Percentiles rank a stretch among this genome's conserved stretches.
phyloP scores from a whole-genome alignment of 164 flowering plant genomes.

The Annona squamosa region DNA sequence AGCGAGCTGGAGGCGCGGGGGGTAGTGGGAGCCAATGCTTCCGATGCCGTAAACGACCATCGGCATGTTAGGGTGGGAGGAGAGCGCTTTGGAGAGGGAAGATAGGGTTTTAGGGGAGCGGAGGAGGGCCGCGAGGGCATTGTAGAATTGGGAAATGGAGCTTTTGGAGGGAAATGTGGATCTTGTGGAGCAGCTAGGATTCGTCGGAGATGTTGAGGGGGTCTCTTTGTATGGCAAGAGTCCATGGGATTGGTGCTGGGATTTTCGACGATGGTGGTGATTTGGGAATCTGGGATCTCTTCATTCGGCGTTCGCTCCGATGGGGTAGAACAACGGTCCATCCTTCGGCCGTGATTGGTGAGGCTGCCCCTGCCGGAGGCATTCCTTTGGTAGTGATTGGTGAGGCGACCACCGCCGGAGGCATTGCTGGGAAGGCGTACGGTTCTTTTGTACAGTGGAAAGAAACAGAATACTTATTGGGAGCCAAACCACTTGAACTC shows the following conservation, averaged over 20 bases:
- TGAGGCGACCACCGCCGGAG: too few species aligned
- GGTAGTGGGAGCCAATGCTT: conserved; percentile 64
- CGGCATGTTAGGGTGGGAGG: conserved; percentile 41
- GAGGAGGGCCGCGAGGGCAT: conserved; percentile 38
- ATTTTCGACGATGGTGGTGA: conserved; percentile 1
- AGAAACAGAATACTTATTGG: too few species aligned
- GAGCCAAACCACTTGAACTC: too few species aligned
- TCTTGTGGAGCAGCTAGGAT: conserved; percentile 44
- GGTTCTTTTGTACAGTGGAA: too few species aligned
- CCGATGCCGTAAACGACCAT: conserved; percentile 95
- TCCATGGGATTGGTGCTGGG: conserved; percentile 32
- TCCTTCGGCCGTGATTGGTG: conserved; percentile 8
- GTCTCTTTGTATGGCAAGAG: conserved; percentile 44
- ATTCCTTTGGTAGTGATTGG: too few species aligned
- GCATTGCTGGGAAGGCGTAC: too few species aligned
- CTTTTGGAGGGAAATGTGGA: conserved; percentile 38
- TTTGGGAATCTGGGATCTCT: conserved; percentile 14
- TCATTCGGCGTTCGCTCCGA: conserved; percentile 35
- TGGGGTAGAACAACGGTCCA: conserved; percentile 73
- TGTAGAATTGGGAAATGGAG: conserved; percentile 53
- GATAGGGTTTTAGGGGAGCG: conserved; percentile 23
- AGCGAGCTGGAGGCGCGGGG: conserved; percentile 65
- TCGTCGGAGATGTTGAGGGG: conserved; percentile 21
- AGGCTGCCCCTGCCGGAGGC: too few species aligned
- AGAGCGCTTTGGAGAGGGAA: conserved; percentile 33